Base-by-base conservation (phyloP, 148 eudicot genomes). In the Rhododendron vialii region DNA sequence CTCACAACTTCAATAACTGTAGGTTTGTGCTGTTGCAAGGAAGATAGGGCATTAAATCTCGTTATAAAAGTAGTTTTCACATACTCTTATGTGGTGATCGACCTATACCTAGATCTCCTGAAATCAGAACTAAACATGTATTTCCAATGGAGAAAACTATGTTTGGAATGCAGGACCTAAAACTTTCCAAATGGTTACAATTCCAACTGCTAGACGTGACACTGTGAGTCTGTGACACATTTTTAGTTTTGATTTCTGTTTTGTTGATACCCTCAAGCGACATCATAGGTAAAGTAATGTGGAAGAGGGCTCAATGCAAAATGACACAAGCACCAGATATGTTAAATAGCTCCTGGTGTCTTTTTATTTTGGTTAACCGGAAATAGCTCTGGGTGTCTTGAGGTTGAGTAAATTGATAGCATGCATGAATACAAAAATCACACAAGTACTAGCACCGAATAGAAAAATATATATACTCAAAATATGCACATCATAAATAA, bases 21-120 rank as follows among this genome's bases (percentile, higher is more conserved):
- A 59, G 17, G 85, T 26, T 67, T 43, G 75, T 9, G 3, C 41
- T 65, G 85, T 83, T 65, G 84, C 17, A 43, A 83, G 78, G 67
- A 83, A 43, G 28, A n/a, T 45, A 18, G 33, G 47, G 85, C 85
- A 26, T 63, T 83, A 67, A 65, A 14, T 65, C 8, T n/a, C 5
- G 17, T 36, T 17, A 67, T 33, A 6, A 61, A 61, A 38, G n/a
- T n/a, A 82, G 12, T 38, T n/a, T 24, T 38, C n/a, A 10, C 47
- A 24, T 33, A 84, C 80, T 45, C 22, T 84, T 7, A 35, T 35
- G 28, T 9, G 15, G 28, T 8, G 38, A 81, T 57, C 36, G 48
- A 17, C 15, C 2, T 18, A 57, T 55, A 55, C 5, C 12, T 82
- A 38, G 30, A 47, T 63, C 28, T 61, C 45, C 51, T 10, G 33